A percentile compares a stretch with the other conserved stretches of the same genome.
phyloP scores from a whole-genome alignment of 148 eudicot species.

The Spergularia marina region DNA sequence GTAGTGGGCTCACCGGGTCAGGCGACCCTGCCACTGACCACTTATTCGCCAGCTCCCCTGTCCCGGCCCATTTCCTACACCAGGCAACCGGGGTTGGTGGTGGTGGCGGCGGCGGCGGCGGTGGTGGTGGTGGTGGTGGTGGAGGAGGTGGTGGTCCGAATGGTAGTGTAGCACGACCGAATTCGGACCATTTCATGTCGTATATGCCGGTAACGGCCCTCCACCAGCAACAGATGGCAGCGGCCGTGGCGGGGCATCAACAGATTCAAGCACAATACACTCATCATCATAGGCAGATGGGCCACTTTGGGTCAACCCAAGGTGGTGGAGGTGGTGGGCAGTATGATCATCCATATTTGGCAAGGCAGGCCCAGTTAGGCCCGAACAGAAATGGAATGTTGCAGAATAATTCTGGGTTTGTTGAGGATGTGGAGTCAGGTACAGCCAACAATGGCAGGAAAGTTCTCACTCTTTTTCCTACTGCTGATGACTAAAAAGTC shows the following conservation, averaged over 20 bases:
- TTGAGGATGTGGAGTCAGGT: conserved; percentile 66
- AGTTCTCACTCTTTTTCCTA: conserved; percentile 78
- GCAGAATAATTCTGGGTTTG: conserved; percentile 49
- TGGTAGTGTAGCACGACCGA: conserved; percentile 26
- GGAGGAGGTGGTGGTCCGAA: conserved; percentile 19
- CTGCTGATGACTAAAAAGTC: conserved; percentile 53
- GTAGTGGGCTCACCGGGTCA: conserved; percentile 30
- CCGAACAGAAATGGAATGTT: conserved; percentile 40
- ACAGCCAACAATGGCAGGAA: conserved; percentile 44
- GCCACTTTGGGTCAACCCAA: conserved; percentile 48
- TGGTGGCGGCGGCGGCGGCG: conserved; percentile 2
- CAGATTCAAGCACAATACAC: conserved; percentile 39
- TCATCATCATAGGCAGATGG: conserved; percentile 53
- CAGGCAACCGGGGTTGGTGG: conserved; percentile 3
- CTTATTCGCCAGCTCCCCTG: conserved; percentile 81
- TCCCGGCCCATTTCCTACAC: conserved; percentile 79
- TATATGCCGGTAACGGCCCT: conserved; percentile 53
- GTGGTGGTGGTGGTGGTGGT: conserved; percentile 20
- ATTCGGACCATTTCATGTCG: conserved; percentile 61
- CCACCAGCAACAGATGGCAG: conserved; percentile 48
- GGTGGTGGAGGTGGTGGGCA: conserved; percentile 34
- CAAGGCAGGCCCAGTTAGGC: conserved; percentile 54
- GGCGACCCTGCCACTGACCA: conserved; percentile 76
- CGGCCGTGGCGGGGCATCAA: conserved; percentile 25
- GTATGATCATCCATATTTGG: conserved; percentile 54